A percentile compares a stretch with the other conserved stretches of the same genome.
These are phyloP conservation scores for Spirogloea muscicola DNA, from an alignment of 139 green algal species.

Conservation along the genomic window DNA sequence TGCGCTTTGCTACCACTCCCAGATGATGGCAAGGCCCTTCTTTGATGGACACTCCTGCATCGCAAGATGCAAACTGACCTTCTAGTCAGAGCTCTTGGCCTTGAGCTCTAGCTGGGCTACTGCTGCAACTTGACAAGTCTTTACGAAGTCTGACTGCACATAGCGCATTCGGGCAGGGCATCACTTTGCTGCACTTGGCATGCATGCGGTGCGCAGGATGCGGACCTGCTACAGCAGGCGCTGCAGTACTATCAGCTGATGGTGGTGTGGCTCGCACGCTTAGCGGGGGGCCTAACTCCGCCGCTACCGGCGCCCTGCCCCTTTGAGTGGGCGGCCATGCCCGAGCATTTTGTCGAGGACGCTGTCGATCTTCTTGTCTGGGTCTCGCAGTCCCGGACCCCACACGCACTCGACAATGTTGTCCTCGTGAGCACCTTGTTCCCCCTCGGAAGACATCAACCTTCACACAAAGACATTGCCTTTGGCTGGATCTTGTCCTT, in stretches of 20 bases:
- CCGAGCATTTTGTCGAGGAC: slow-evolving; percentile 89
- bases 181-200: too few species aligned
- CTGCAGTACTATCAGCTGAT: slow-evolving; percentile 67
- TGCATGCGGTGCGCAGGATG: slow-evolving; percentile 58
- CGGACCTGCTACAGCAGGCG: slow-evolving; percentile 56
- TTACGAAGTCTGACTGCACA: too few species aligned
- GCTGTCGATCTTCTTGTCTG: slow-evolving; percentile 65
- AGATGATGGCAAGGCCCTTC: neutral
- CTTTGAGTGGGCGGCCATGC: slow-evolving; percentile 42
- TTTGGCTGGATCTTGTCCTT: too few species aligned
- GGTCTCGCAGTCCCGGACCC: slow-evolving; percentile 47
- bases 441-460: too few species aligned
- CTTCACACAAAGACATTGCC: too few species aligned
- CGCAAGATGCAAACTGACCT: too few species aligned
- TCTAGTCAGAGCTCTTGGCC: too few species aligned
- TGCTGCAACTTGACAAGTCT: too few species aligned
- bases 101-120: too few species aligned
- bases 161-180: too few species aligned
- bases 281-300: slow-evolving; percentile 24
- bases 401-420: slow-evolving; percentile 15
- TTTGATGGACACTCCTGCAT: too few species aligned
- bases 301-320: slow-evolving; percentile 31
- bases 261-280: slow-evolving; percentile 61
- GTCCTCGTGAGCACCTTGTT: slow-evolving; percentile 4
- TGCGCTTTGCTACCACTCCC: slow-evolving; percentile 42